Conservation (phyloP, 345 rosid genomes). For the Boechera retrofracta region DNA sequence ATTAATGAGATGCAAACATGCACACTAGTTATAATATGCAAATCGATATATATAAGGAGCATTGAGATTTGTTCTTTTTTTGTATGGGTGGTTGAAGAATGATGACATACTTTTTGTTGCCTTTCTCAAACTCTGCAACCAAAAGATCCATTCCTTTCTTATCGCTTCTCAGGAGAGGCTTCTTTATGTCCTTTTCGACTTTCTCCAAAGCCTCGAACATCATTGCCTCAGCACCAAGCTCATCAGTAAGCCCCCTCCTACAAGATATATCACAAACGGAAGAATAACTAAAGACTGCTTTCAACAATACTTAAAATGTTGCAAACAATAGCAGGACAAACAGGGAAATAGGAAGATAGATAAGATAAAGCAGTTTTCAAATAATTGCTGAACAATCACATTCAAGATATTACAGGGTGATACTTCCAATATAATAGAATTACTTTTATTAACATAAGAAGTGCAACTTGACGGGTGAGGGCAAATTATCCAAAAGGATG, state of each 20-base stretch:
- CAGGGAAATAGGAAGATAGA: neutral
- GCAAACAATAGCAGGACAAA: neutral
- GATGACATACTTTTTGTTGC: constrained; percentile 72
- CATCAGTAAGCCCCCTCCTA: constrained; percentile 88
- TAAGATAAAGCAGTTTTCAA: neutral
- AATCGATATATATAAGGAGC: neutral
- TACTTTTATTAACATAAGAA: neutral
- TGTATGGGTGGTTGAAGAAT: neutral
- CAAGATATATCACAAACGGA: constrained; percentile 35
- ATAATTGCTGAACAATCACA: neutral
- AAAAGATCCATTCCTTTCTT: constrained; percentile 92
- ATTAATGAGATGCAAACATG: constrained; percentile 22
- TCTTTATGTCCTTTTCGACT: constrained; percentile 87
- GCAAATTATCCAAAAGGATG: neutral
- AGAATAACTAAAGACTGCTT: neutral
- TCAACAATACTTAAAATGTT: neutral
- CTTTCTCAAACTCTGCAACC: constrained; percentile 84
- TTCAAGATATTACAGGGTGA: constrained; percentile 1
- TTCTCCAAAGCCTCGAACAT: constrained; percentile 96
- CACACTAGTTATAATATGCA: constrained; percentile 7
- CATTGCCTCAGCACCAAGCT: constrained; percentile 91
- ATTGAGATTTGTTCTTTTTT: neutral
- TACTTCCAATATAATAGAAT: neutral
- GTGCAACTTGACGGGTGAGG: constrained; percentile 6
- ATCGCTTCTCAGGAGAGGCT: constrained; percentile 92